phyloP scores from a whole-genome alignment of 139 green algal species.

The Parachlorella kessleri region DNA sequence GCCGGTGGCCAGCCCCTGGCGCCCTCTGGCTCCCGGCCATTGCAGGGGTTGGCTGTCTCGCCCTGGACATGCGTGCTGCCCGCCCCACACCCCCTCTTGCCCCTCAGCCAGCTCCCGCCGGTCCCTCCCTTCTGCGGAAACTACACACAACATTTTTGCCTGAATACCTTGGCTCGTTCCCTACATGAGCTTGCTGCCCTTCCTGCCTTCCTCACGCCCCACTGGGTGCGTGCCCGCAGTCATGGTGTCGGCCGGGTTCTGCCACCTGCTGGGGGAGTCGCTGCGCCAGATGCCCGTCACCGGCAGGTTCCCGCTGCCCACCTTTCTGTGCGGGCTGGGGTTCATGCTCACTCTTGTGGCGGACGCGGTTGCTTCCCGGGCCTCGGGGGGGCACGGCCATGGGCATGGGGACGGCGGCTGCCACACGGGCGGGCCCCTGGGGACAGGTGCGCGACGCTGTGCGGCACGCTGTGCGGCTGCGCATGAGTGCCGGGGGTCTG shows the following conservation, averaged over 20 bases:
- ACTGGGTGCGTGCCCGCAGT: constrained; percentile 35
- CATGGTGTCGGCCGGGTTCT: constrained; percentile 81
- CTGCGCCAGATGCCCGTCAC: constrained; percentile 18
- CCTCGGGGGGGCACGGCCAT: background rate
- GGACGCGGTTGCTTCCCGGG: background rate
- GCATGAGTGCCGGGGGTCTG: too few relatives aligned
- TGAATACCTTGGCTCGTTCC: background rate
- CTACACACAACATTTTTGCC: background rate
- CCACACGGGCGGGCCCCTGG: too few relatives aligned
- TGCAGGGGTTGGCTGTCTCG: too few relatives aligned
- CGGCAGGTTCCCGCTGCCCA: constrained; percentile 45
- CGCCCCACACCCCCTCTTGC: too few relatives aligned
- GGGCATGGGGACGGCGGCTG: constrained; percentile 1
- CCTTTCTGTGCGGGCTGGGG: constrained; percentile 54
- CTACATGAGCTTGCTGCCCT: background rate
- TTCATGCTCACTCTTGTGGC: constrained; percentile 50
- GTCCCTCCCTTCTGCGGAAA: too few relatives aligned
- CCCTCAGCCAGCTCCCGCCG: too few relatives aligned
- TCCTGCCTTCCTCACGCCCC: background rate
- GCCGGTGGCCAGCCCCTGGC: too few relatives aligned
- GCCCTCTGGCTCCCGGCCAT: too few relatives aligned
- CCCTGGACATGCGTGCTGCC: too few relatives aligned
- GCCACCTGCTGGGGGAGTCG: constrained; percentile 67
- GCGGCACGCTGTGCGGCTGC: too few relatives aligned
- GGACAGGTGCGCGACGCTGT: too few relatives aligned